Evolutionary conservation across 805 yeast species (phyloP).

Genomic region (Cyberlindnera lachancei): DNA sequence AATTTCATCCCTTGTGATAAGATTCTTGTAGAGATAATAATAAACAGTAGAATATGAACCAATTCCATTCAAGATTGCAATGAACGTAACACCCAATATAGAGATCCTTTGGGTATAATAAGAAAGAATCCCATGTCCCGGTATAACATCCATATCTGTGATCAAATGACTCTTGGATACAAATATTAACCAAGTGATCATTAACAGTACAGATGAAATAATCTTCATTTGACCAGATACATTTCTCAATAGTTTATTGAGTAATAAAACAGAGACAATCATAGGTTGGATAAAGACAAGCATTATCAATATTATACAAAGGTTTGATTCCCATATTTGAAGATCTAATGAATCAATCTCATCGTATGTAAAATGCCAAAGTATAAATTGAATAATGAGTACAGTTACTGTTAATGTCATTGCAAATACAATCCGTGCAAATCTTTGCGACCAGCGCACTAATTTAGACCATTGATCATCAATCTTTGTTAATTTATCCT

Average conservation of each 20-base stretch:
- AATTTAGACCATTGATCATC: constrained; percentile 1
- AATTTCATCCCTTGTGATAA: constrained; percentile 1
- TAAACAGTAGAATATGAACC: constrained; percentile 23
- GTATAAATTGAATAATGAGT: constrained; percentile 17
- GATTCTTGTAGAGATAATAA: constrained; percentile 14
- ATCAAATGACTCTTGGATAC: constrained; percentile 14
- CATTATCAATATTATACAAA: constrained; percentile 4
- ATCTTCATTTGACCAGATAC: not conserved
- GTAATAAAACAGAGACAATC: constrained; percentile 7
- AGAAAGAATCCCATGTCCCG: constrained; percentile 7
- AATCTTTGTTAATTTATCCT: too few relatives aligned
- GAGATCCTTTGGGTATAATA: constrained; percentile 15
- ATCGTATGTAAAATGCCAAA: constrained; percentile 13
- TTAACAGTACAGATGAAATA: not conserved
- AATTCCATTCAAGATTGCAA: constrained; percentile 20
- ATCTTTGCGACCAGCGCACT: constrained; percentile 2
- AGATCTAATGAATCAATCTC: constrained; percentile 1
- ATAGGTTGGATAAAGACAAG: constrained; percentile 18
- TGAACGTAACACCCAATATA: constrained; percentile 21
- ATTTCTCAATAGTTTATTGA: constrained; percentile 13
- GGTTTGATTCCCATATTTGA: constrained; percentile 10
- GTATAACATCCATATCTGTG: constrained; percentile 15
- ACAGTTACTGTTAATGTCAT: constrained; percentile 13
- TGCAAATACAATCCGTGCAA: constrained; percentile 15
- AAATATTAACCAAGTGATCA: constrained; percentile 13